Conservation (phyloP, 306 rosid species). For the Citrullus colocynthis region DNA sequence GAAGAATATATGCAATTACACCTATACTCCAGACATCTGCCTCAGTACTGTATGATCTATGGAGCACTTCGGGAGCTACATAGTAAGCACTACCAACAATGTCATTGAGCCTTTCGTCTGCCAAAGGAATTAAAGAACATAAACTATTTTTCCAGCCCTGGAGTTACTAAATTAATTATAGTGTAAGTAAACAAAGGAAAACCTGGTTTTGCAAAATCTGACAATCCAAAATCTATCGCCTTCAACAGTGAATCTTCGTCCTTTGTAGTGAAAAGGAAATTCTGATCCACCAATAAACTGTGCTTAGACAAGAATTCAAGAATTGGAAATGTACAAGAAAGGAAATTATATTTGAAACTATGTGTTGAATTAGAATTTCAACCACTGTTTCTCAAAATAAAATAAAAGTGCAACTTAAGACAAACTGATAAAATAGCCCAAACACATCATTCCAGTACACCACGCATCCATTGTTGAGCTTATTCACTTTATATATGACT, state of each 20-base stretch:
- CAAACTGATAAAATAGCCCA: neutral
- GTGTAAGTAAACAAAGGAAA: neutral
- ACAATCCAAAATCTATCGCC: conserved; percentile 94
- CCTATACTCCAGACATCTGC: conserved; percentile 97
- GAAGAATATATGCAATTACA: conserved; percentile 81
- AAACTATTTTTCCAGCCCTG: neutral
- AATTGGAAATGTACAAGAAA: conserved; percentile 5
- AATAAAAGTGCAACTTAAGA: neutral
- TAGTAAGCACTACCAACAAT: conserved; percentile 97
- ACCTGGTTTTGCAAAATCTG: conserved; percentile 94
- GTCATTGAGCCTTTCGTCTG: conserved; percentile 91
- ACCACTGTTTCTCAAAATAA: neutral
- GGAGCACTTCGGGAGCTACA: conserved; percentile 95
- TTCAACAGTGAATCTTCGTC: conserved; percentile 75
- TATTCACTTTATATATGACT: neutral
- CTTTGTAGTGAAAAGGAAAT: conserved; percentile 65
- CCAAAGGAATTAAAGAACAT: conserved; percentile 17
- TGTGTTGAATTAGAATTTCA: neutral
- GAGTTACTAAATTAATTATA: neutral
- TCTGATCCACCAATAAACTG: conserved; percentile 47
- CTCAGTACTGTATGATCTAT: conserved; percentile 75
- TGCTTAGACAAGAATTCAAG: conserved; percentile 14
- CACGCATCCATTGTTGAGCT: neutral
- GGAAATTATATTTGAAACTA: neutral
- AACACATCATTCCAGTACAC: neutral